Evolutionary conservation across 306 rosid genomes (phyloP).

Genomic region (Senna tora): DNA sequence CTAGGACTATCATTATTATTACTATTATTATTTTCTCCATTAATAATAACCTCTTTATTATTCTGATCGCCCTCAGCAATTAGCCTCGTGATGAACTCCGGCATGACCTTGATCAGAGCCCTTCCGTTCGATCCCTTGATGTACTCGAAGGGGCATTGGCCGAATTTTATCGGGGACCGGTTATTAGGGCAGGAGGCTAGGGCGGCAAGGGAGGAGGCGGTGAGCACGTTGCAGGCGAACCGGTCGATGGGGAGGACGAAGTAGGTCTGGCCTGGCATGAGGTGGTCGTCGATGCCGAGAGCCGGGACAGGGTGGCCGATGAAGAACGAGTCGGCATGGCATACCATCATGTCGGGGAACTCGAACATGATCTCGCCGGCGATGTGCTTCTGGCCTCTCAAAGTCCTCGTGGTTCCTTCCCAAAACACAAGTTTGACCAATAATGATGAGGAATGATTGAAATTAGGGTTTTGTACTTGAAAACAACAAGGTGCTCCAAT

Average conservation of each 20-base stretch:
- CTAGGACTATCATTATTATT: not conserved
- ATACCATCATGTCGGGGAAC: slow-evolving; percentile 71
- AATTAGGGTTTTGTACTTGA: slow-evolving; percentile 27
- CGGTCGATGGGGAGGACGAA: slow-evolving; percentile 68
- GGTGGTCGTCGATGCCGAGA: slow-evolving; percentile 56
- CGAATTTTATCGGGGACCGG: slow-evolving; percentile 43
- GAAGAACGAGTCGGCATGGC: slow-evolving; percentile 76
- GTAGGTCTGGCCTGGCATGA: slow-evolving; percentile 61
- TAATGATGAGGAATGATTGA: not conserved
- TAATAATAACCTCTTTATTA: not conserved
- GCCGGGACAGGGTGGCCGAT: slow-evolving; percentile 70
- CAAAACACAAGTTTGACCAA: slow-evolving; percentile 54
- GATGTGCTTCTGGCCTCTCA: slow-evolving; percentile 41
- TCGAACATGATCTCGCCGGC: slow-evolving; percentile 82
- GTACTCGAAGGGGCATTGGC: slow-evolving; percentile 68
- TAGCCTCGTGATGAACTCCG: slow-evolving; percentile 66
- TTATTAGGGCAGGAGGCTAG: slow-evolving; percentile 36
- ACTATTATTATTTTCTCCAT: not conserved
- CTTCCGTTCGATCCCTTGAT: slow-evolving; percentile 58
- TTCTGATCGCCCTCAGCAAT: slow-evolving; percentile 35
- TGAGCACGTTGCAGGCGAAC: slow-evolving; percentile 46
- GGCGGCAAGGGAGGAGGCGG: slow-evolving; percentile 55
- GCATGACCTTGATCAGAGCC: slow-evolving; percentile 63
- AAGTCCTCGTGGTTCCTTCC: slow-evolving; percentile 52
- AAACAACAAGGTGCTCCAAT: slow-evolving; percentile 55